These are phyloP conservation scores for Chaetomium cochliodes DNA, from an alignment of 495 filamentous ascomycete species.

Conservation along the genomic window DNA sequence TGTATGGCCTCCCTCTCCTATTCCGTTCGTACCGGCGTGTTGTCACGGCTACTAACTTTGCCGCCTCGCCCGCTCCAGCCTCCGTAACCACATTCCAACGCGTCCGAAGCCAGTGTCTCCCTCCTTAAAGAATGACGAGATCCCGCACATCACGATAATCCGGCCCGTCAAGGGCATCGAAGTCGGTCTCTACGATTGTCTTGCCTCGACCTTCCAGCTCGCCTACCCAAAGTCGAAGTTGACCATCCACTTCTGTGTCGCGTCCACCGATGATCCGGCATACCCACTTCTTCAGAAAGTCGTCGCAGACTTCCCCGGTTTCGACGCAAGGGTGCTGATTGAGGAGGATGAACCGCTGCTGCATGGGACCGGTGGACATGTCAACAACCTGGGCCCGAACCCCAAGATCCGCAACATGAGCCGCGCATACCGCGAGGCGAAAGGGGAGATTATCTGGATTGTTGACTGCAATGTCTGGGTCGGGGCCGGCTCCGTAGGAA, in stretches of 20 bases:
- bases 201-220: conserved; percentile 85
- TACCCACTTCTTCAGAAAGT: conserved; percentile 70
- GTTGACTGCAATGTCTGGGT: conserved; percentile 98
- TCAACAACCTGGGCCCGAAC: conserved; percentile 79
- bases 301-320: conserved; percentile 66
- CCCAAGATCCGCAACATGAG: conserved; percentile 98
- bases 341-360: conserved; percentile 84
- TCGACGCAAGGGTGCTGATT: conserved; percentile 73
- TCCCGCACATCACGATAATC: conserved; percentile 88
- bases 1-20: conserved; percentile 40
- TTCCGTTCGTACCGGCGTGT: not conserved
- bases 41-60: conserved; percentile 21
- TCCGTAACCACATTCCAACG: conserved; percentile 49
- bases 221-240: conserved; percentile 74
- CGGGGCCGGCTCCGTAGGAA: conserved; percentile 67
- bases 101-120: conserved; percentile 47
- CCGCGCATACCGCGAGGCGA: conserved; percentile 88
- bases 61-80: conserved; percentile 36
- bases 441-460: conserved; percentile 90
- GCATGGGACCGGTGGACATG: conserved; percentile 49
- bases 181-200: conserved; percentile 83
- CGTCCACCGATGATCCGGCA: conserved; percentile 73
- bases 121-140: conserved; percentile 42
- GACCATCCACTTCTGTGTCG: conserved; percentile 80
- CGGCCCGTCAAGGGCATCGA: conserved; percentile 93